Evolutionary conservation across 306 rosid species (phyloP).

Genomic region (Lotus japonicus): DNA sequence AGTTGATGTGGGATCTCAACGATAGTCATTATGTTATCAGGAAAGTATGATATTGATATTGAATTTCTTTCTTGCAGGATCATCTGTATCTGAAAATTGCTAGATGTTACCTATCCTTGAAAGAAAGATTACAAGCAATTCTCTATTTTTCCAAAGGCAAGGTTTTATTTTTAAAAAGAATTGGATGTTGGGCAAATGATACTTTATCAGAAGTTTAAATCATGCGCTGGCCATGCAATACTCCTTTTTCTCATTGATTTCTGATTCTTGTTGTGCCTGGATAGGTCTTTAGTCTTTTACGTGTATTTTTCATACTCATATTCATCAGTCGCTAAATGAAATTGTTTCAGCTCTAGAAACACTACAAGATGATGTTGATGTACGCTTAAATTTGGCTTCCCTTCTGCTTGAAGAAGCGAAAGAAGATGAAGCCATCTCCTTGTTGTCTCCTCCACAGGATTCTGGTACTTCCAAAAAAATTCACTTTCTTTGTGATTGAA

Average conservation of each 20-base stretch:
- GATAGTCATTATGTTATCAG: neutral
- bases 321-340: neutral
- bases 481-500: constrained; percentile 20
- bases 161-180: constrained; percentile 3
- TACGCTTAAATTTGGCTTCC: constrained; percentile 71
- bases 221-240: neutral
- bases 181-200: neutral
- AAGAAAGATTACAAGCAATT: constrained; percentile 59
- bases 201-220: neutral
- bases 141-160: constrained; percentile 58
- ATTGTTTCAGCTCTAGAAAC: constrained; percentile 54
- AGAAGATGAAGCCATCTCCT: constrained; percentile 68
- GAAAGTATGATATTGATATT: constrained; percentile 1
- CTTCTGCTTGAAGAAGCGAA: constrained; percentile 78
- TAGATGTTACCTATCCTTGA: constrained; percentile 51
- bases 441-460: constrained; percentile 62
- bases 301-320: neutral
- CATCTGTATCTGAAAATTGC: constrained; percentile 57
- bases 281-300: neutral
- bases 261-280: constrained; percentile 9
- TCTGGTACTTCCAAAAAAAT: constrained; percentile 34
- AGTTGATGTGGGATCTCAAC: too few relatives aligned
- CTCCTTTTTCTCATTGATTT: neutral
- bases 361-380: constrained; percentile 56
- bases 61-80: constrained; percentile 46